Percentiles rank a stretch among this genome's conserved stretches.
Evolutionary conservation across 441 rosid genomes (phyloP).

Genomic region (Aleurites moluccanus): DNA sequence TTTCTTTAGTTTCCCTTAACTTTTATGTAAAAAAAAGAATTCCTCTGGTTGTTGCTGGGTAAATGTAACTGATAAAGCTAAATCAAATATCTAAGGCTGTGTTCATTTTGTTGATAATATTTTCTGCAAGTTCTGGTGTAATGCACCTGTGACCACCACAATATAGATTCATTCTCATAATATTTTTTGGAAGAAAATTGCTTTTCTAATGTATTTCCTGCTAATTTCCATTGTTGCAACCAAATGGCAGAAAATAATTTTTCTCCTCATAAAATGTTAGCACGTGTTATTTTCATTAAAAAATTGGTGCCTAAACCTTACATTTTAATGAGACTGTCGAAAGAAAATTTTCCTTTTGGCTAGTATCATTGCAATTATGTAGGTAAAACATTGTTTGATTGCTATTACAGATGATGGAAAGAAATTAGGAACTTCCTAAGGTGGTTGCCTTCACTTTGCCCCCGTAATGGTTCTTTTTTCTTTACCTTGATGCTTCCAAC

Average conservation of each 20-base stretch:
- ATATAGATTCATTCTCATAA: not conserved
- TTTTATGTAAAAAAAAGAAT: not conserved
- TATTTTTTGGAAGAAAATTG: not conserved
- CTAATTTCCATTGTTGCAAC: not conserved
- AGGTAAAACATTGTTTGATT: not conserved
- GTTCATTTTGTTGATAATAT: not conserved
- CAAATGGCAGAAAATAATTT: not conserved
- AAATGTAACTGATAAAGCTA: not conserved
- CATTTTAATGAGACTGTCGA: not conserved
- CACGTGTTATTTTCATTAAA: not conserved
- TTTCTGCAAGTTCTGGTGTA: not conserved
- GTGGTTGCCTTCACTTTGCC: not conserved
- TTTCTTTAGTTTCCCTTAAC: not conserved
- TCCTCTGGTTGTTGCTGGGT: not conserved
- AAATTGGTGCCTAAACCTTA: not conserved
- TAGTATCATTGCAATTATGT: conserved; percentile 1
- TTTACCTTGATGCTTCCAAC: not conserved
- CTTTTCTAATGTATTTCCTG: not conserved
- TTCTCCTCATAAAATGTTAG: not conserved
- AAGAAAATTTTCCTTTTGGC: not conserved
- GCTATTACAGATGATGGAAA: not conserved
- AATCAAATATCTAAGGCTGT: not conserved
- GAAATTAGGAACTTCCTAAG: not conserved
- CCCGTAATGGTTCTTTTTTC: not conserved
- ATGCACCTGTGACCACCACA: not conserved